These are phyloP conservation scores for Primulina eburnea DNA, from an alignment of 257 asterid species.

Conservation along the genomic window DNA sequence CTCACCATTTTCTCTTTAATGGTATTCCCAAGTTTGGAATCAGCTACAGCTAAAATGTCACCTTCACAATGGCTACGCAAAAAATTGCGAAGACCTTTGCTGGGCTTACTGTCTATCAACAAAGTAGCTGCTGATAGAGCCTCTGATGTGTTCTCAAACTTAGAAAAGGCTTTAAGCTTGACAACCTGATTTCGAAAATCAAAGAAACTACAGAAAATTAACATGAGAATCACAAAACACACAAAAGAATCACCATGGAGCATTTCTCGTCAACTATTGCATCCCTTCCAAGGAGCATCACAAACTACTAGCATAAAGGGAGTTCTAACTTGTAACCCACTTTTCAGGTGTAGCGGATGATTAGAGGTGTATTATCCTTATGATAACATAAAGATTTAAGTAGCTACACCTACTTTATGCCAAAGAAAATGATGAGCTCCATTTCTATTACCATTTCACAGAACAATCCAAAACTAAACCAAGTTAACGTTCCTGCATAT, in stretches of 20 bases:
- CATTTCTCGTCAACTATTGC: background rate
- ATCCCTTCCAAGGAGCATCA: background rate
- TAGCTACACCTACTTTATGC: background rate
- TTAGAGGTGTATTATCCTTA: background rate
- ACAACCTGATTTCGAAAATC: conserved; percentile 44
- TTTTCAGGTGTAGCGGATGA: background rate
- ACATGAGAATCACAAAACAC: too few species aligned
- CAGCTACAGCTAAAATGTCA: conserved; percentile 69
- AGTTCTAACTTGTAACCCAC: background rate
- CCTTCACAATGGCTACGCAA: conserved; percentile 68
- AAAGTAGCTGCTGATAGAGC: conserved; percentile 73
- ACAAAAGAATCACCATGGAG: background rate
- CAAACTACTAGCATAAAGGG: background rate
- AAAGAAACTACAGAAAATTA: conserved; percentile 1
- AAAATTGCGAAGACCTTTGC: conserved; percentile 77
- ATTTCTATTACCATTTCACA: background rate
- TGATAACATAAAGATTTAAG: background rate
- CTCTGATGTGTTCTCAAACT: conserved; percentile 79
- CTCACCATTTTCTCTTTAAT: conserved; percentile 88
- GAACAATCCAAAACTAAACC: background rate
- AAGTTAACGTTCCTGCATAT: background rate
- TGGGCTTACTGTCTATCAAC: conserved; percentile 63
- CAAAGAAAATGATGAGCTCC: background rate
- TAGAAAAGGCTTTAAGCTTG: conserved; percentile 71
- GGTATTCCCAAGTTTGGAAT: conserved; percentile 76